Evolutionary conservation across 208 protist genomes (phyloP).

Genomic region (Leishmania lainsoni): DNA sequence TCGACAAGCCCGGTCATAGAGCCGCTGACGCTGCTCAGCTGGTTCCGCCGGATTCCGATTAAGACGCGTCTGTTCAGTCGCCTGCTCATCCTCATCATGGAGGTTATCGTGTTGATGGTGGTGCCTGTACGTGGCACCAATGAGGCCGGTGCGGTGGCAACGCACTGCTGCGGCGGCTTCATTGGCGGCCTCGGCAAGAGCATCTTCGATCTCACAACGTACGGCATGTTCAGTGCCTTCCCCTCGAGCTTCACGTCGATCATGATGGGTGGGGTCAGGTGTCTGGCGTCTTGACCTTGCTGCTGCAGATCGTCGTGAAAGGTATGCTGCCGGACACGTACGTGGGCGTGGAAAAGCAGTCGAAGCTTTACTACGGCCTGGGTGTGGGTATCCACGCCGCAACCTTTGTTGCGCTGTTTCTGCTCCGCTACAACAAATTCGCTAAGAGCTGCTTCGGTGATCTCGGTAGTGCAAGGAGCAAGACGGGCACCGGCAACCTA

Average conservation of each 20-base stretch:
- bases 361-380: conserved; percentile 62
- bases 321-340: conserved; percentile 37
- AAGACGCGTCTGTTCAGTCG: conserved; percentile 41
- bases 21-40: conserved; percentile 50
- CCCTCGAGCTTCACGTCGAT: conserved; percentile 55
- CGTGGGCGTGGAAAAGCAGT: conserved; percentile 40
- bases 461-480: conserved; percentile 26
- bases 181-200: conserved; percentile 58
- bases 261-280: conserved; percentile 68
- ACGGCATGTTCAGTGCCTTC: conserved; percentile 70
- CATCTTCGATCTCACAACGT: conserved; percentile 74
- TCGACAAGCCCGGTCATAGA: conserved; percentile 49
- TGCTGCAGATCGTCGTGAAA: conserved; percentile 67
- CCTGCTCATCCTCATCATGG: conserved; percentile 46
- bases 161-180: conserved; percentile 41
- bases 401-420: conserved; percentile 24
- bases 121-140: conserved; percentile 46
- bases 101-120: conserved; percentile 57
- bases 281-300: conserved; percentile 46
- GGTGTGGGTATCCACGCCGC: conserved; percentile 40
- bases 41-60: conserved; percentile 49
- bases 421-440: conserved; percentile 52
- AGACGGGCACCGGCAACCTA: conserved; percentile 20
- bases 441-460: conserved; percentile 39
- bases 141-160: conserved; percentile 43